Base-by-base conservation (phyloP, 2,329 filamentous ascomycete genomes). In the Colletotrichum spinosum region DNA sequence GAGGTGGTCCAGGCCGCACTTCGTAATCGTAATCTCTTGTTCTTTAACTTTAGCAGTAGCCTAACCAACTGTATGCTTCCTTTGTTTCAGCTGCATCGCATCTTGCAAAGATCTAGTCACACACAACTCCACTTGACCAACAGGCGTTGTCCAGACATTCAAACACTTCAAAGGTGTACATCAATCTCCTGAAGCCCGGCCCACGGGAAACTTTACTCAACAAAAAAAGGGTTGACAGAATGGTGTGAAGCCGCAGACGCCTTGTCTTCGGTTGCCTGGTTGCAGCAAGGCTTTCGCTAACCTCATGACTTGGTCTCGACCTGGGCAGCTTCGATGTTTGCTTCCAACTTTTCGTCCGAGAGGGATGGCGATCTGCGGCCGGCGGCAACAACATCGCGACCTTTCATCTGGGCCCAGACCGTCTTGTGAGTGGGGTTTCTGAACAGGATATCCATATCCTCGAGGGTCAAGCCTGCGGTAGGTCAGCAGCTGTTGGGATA, bases 401-500 rank as follows among this genome's bases (percentile, higher is more conserved):
- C 67, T 11, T 68, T 60, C 39, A 72, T 60, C 11, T 71, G 70
- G 1, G 63, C 67, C 75, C 74, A 76, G 12, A 76, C 75, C 2
- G 73, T 75, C 67, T 73, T 74, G 61, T 73, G 73, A 5, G 74
- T 74, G 2, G 75, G 73, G 9, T 70, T 68, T 37, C 69, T 50
- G 15, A 77, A 77, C 1, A 77, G 68, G 9, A 70, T 61, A 11
- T 85, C 83, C 76, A 84, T 83, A 34, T 79, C 78, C 68, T 86
- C 84, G 7, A 85, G 76, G 2, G 81, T 79, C 10, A 84, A 73
- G 17, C 74, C 74, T 76, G 8, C 25, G 57, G 2, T 0, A 5
- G 1, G 25, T 55, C 8, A 42, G 49, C 9, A 13, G 51, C 10
- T 8, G n/a, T 12, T 0, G 10, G 4, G 2, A 12, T 13, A 6